Percentiles rank a stretch among this genome's conserved stretches.
These are phyloP conservation scores for Melaleuca quinquenervia DNA, from an alignment of 345 rosid species.

Conservation along the genomic window DNA sequence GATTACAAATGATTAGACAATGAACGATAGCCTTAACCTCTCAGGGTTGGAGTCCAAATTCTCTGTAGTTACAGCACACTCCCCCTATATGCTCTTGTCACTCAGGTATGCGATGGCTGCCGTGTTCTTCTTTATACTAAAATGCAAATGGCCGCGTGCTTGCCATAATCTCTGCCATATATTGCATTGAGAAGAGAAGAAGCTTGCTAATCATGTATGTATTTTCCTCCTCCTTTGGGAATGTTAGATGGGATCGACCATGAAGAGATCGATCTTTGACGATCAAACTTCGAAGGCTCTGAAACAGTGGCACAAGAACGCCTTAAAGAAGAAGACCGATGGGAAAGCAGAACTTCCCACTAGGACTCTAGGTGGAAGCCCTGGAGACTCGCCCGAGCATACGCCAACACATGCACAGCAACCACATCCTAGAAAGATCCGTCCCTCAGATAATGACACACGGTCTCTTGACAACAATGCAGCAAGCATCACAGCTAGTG, in stretches of 20 bases:
- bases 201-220: background rate
- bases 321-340: constrained; percentile 36
- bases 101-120: constrained; percentile 44
- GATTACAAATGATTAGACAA: background rate
- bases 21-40: background rate
- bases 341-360: constrained; percentile 8
- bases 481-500: constrained; percentile 40
- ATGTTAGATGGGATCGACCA: constrained; percentile 88
- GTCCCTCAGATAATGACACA: background rate
- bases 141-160: background rate
- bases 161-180: background rate
- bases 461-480: background rate
- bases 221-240: background rate
- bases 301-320: constrained; percentile 71
- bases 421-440: background rate
- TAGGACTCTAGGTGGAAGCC: constrained; percentile 15
- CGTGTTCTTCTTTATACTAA: background rate
- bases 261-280: constrained; percentile 90
- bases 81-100: constrained; percentile 94
- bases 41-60: constrained; percentile 64
- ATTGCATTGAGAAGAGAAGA: background rate
- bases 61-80: constrained; percentile 89
- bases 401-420: constrained; percentile 1
- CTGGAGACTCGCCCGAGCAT: constrained; percentile 5
- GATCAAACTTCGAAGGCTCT: constrained; percentile 82